Percentiles rank a stretch among this genome's conserved stretches.
Conservation (phyloP, 345 rosid species). For the Gynandropsis gynandra region DNA sequence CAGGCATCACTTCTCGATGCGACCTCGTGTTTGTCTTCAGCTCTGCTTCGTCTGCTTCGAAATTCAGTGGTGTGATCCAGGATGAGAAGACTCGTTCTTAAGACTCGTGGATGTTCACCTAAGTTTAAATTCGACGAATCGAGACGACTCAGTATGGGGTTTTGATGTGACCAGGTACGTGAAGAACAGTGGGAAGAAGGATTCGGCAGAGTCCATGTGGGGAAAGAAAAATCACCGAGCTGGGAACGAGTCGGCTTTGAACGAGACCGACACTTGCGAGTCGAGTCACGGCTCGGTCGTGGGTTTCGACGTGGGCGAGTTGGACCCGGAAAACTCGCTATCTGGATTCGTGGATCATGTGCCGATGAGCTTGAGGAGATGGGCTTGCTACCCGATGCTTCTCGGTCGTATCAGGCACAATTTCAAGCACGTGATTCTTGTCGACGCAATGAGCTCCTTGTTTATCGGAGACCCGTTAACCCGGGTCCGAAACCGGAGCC, state of each 20-base stretch:
- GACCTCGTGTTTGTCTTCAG: conserved; percentile 41
- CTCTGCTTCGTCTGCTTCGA: conserved; percentile 20
- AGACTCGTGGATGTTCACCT: conserved; percentile 30
- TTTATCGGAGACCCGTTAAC: conserved; percentile 65
- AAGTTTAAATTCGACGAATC: conserved; percentile 18
- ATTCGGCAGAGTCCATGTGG: conserved; percentile 59
- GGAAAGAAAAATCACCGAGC: conserved; percentile 46
- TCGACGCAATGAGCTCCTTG: conserved; percentile 44
- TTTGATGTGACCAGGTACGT: conserved; percentile 40
- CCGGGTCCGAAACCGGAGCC: conserved; percentile 46
- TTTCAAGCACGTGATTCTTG: conserved; percentile 66
- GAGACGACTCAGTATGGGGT: conserved; percentile 12
- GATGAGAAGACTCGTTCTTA: conserved; percentile 55
- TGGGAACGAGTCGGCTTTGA: conserved; percentile 8
- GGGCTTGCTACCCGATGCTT: conserved; percentile 91
- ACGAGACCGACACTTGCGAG: conserved; percentile 31
- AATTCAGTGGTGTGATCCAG: conserved; percentile 29
- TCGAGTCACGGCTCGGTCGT: conserved; percentile 78
- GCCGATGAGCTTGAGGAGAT: conserved; percentile 60
- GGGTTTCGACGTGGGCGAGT: conserved; percentile 66
- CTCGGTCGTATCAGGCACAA: conserved; percentile 71
- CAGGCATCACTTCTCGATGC: conserved; percentile 42
- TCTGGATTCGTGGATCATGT: conserved; percentile 70
- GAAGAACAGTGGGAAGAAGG: conserved; percentile 30
- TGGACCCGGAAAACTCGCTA: conserved; percentile 84